Evolutionary conservation across 2,329 filamentous ascomycete genomes (phyloP).

Genomic region (Xylariales sp.): DNA sequence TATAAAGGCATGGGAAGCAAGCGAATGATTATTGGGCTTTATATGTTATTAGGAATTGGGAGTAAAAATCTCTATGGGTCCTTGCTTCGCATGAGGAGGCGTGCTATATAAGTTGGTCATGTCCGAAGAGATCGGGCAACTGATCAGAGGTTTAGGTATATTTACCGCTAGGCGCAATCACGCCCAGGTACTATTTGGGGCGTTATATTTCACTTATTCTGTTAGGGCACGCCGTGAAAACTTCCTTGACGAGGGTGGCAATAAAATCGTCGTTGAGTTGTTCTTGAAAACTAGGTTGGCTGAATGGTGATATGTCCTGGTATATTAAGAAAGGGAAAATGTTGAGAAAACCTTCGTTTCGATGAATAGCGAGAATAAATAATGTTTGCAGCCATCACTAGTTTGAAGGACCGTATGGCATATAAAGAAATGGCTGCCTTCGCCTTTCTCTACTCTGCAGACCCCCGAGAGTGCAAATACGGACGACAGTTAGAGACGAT

Average conservation of each 20-base stretch:
- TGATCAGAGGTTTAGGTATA: constrained; percentile 3
- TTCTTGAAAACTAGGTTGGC: not conserved
- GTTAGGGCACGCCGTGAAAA: not conserved
- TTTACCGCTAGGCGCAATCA: constrained; percentile 12
- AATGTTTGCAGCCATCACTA: not conserved
- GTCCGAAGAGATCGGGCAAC: constrained; percentile 2
- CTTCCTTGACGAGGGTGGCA: not conserved
- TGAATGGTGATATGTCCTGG: not conserved
- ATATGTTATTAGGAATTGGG: constrained; percentile 39
- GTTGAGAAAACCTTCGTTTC: not conserved
- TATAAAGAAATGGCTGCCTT: not conserved
- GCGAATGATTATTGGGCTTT: constrained; percentile 41
- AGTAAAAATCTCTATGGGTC: constrained; percentile 17
- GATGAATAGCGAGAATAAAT: not conserved
- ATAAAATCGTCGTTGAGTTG: not conserved
- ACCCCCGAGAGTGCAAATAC: too few species aligned
- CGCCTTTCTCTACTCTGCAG: not conserved
- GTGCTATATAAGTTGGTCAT: constrained; percentile 14
- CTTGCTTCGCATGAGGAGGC: constrained; percentile 18
- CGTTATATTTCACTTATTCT: constrained; percentile 1
- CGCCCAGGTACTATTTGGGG: not conserved
- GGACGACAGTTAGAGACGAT: not conserved
- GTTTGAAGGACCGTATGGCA: not conserved
- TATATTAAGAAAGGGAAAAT: not conserved
- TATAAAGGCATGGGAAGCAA: constrained; percentile 42